These are phyloP conservation scores for Clathrospora elynae DNA, from an alignment of 2,329 filamentous ascomycete species.

Conservation along the genomic window DNA sequence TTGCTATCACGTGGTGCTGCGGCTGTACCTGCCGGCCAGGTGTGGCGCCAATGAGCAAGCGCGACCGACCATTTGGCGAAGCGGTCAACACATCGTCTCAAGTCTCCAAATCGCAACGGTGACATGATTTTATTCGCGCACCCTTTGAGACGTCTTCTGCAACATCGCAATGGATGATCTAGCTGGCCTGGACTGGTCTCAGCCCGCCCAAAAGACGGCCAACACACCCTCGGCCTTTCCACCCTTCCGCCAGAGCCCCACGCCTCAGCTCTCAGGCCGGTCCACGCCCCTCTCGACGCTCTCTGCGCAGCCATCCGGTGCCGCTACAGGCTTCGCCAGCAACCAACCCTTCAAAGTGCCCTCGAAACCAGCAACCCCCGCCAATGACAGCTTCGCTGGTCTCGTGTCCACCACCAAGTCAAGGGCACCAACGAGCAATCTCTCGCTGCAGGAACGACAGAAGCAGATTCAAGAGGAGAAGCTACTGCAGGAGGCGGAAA, in stretches of 20 bases:
- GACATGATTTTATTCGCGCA: slow-evolving; percentile 25
- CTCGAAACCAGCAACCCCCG: slow-evolving; percentile 58
- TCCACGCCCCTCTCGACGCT: slow-evolving; percentile 47
- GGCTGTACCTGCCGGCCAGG: slow-evolving; percentile 7
- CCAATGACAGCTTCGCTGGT: slow-evolving; percentile 76
- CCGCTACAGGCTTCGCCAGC: slow-evolving; percentile 37
- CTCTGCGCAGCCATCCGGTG: slow-evolving; percentile 49
- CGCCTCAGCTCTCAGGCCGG: slow-evolving; percentile 49
- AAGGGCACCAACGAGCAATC: slow-evolving; percentile 67
- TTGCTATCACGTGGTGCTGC: slow-evolving; percentile 12
- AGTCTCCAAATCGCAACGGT: slow-evolving; percentile 19
- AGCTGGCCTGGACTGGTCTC: slow-evolving; percentile 55
- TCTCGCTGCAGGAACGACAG: slow-evolving; percentile 70
- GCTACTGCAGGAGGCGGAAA: slow-evolving; percentile 75
- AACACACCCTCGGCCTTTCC: slow-evolving; percentile 40
- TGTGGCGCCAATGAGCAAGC: slow-evolving; percentile 19
- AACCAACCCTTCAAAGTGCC: slow-evolving; percentile 53
- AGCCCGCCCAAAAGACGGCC: slow-evolving; percentile 35
- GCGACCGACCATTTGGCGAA: slow-evolving; percentile 11
- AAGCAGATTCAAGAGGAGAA: slow-evolving; percentile 77
- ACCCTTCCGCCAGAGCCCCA: slow-evolving; percentile 46
- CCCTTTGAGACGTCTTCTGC: slow-evolving; percentile 7
- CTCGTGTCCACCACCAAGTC: slow-evolving; percentile 67
- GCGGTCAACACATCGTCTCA: slow-evolving; percentile 7
- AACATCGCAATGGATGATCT: slow-evolving; percentile 55